These are phyloP conservation scores for Cytospora piceae DNA, from an alignment of 2,329 filamentous ascomycete genomes.

Conservation along the genomic window DNA sequence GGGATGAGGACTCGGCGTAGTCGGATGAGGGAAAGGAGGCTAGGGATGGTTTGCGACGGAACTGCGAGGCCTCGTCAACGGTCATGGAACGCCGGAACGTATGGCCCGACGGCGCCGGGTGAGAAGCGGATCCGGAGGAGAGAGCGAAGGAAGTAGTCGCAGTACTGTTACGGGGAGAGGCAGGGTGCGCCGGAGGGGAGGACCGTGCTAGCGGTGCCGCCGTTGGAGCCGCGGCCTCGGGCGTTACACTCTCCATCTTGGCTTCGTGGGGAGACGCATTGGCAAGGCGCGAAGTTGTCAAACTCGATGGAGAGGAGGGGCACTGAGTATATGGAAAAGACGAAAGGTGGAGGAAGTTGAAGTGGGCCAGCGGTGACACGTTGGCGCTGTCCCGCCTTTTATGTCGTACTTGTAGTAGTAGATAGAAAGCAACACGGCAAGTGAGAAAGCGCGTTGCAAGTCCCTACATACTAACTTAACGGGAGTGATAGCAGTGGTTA, in stretches of 20 bases:
- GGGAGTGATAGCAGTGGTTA: too few species aligned
- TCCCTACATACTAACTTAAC: background rate
- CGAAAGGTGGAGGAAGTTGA: slow-evolving; percentile 6
- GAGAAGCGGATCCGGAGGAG: slow-evolving; percentile 9
- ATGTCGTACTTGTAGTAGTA: slow-evolving; percentile 1
- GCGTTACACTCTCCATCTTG: slow-evolving; percentile 19
- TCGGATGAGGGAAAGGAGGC: slow-evolving; percentile 35
- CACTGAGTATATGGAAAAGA: slow-evolving; percentile 3
- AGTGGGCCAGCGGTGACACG: slow-evolving; percentile 1
- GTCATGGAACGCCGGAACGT: slow-evolving; percentile 48
- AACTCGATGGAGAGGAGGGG: slow-evolving; percentile 4
- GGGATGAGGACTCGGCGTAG: slow-evolving; percentile 35
- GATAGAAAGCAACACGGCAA: slow-evolving; percentile 3
- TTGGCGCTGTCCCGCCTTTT: background rate
- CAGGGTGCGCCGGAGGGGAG: slow-evolving; percentile 12
- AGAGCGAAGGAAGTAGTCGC: slow-evolving; percentile 20
- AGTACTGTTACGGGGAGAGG: slow-evolving; percentile 15
- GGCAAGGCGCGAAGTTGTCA: slow-evolving; percentile 3
- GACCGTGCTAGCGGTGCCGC: slow-evolving; percentile 12
- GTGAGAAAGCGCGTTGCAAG: background rate
- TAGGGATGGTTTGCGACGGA: slow-evolving; percentile 34
- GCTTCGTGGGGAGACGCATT: slow-evolving; percentile 11
- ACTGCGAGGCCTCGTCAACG: slow-evolving; percentile 40
- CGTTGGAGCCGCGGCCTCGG: slow-evolving; percentile 8
- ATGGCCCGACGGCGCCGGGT: slow-evolving; percentile 39